phyloP scores from a whole-genome alignment of 805 yeast species.

The Ogataea pini region DNA sequence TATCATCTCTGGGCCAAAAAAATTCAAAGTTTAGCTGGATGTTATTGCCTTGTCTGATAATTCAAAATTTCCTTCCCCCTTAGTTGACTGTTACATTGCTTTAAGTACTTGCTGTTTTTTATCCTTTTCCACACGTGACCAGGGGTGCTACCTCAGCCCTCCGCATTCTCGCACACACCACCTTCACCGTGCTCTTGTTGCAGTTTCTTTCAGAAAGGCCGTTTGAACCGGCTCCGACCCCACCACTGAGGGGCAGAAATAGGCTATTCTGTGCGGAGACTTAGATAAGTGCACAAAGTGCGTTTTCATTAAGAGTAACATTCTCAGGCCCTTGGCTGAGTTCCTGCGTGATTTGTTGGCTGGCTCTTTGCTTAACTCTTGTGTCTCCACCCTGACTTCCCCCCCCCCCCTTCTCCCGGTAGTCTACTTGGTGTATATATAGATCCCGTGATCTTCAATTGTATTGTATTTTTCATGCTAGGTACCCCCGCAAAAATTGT shows the following conservation, averaged over 20 bases:
- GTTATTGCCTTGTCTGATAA: too few relatives aligned
- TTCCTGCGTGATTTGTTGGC: too few relatives aligned
- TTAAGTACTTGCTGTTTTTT: too few relatives aligned
- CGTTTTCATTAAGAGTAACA: neutral
- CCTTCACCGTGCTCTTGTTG: neutral
- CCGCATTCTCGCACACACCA: too few relatives aligned
- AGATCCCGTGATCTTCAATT: neutral
- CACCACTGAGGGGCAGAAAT: conserved; percentile 7
- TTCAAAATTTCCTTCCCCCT: too few relatives aligned
- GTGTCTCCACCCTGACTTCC: too few relatives aligned
- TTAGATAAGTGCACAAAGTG: neutral
- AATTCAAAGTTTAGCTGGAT: too few relatives aligned
- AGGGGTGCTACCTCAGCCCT: too few relatives aligned
- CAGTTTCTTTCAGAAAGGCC: conserved; percentile 7
- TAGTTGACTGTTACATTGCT: too few relatives aligned
- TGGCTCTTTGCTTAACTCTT: too few relatives aligned
- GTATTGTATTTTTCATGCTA: neutral
- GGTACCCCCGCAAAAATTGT: conserved; percentile 4
- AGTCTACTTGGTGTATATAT: neutral
- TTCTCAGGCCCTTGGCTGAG: neutral
- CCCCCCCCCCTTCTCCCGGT: neutral
- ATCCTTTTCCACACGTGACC: too few relatives aligned
- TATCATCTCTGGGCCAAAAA: too few relatives aligned
- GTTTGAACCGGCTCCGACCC: conserved; percentile 1
- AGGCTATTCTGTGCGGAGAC: conserved; percentile 7